Evolutionary conservation across 495 filamentous ascomycete species (phyloP), one percentile per base, ranked within the genome.

Genomic region (Entonaema liquescens): DNA sequence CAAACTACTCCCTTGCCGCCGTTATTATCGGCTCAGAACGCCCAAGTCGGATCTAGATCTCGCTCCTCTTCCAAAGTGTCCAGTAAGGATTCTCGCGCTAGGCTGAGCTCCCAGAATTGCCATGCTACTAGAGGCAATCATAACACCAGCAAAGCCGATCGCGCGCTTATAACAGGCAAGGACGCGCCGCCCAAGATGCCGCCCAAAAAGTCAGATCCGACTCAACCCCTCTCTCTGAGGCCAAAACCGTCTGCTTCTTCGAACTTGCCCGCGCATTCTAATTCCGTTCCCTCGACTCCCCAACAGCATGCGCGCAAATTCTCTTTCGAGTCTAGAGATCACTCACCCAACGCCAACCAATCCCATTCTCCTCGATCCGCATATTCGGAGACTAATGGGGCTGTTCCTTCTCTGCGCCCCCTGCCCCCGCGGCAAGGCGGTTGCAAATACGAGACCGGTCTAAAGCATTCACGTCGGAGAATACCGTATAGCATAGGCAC

Each of bases 231-330:
- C 33, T 65, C 80, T 13, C 56, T 71, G 50, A 80, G 75, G 68
- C 73, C 77, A 17, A 80, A 77, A 63, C 77, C 72, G 52, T 80
- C 77, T 38, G 58, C 74, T 2, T 67, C 75, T 44, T 73, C 75
- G 17, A 75, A 80, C 53, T 65, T 72, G 50, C 69, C 74, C 55
- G 64, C 70, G 12, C 93, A 96, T 64, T 97, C 95, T 11, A 97
- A 85, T 75, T 98, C 95, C 17, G 89, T 99, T 21, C 95, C 95
- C 0, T 97, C 95, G 4, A 99, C 95, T 0, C 95, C 95, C 4
- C 93, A 93, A 67, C 94, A 98, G 76, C 90, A 92, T 77, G 86
- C 93, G 71, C 89, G 93, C 70, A 91, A 93, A 71, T 90, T 93
- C 74, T 92, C 92, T 17, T 93, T 92, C 66, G 88, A 89, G 76